Conservation (phyloP, 768 basidiomycete genomes). For the Boletus tylopilopsis region DNA sequence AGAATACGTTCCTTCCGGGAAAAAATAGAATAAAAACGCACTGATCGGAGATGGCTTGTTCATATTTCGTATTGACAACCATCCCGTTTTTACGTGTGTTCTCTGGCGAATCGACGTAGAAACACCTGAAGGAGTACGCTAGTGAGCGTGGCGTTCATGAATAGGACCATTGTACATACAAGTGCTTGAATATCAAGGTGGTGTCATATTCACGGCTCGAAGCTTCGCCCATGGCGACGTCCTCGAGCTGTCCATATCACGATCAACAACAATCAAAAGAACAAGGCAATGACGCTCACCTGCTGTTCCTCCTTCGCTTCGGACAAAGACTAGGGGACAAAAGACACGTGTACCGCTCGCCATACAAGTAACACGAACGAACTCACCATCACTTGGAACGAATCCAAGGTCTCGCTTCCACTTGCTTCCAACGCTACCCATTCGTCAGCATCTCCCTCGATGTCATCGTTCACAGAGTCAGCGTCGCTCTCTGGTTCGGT, state of each 20-base stretch:
- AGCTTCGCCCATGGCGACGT: slow-evolving; percentile 69
- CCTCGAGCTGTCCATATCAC: slow-evolving; percentile 20
- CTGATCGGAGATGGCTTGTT: slow-evolving; percentile 52
- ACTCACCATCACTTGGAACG: slow-evolving; percentile 13
- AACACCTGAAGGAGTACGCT: slow-evolving; percentile 48
- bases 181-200: slow-evolving; percentile 74
- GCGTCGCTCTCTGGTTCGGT: slow-evolving; percentile 60
- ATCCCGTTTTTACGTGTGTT: slow-evolving; percentile 70
- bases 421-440: slow-evolving; percentile 32
- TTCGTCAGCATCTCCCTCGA: slow-evolving; percentile 36
- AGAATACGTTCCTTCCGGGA: not conserved
- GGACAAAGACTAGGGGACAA: slow-evolving; percentile 8
- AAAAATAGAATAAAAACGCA: slow-evolving; percentile 27
- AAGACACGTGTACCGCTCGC: not conserved
- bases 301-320: not conserved
- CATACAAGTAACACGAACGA: too few species aligned
- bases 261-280: not conserved
- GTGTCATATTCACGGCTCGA: slow-evolving; percentile 78
- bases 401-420: slow-evolving; percentile 22
- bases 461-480: slow-evolving; percentile 68
- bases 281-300: slow-evolving; percentile 3
- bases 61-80: slow-evolving; percentile 49
- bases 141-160: not conserved
- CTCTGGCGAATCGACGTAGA: slow-evolving; percentile 81
- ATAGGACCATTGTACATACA: slow-evolving; percentile 44